phyloP scores from a whole-genome alignment of 768 basidiomycete genomes.

The Termitomyces sp. region DNA sequence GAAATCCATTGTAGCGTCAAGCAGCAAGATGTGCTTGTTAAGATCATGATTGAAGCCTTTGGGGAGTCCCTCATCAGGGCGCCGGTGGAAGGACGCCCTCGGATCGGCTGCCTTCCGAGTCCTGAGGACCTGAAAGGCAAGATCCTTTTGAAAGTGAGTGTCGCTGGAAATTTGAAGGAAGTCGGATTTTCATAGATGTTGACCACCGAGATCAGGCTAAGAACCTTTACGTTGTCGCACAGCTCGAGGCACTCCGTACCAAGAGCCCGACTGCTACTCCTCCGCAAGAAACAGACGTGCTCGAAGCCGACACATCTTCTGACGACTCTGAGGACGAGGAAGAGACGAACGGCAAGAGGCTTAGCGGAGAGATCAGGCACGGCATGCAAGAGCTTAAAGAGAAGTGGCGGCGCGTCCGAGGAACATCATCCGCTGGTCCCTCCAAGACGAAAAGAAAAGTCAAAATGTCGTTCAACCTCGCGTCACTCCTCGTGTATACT shows the following conservation, averaged over 20 bases:
- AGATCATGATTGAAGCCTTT: slow-evolving; percentile 59
- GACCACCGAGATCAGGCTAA: slow-evolving; percentile 45
- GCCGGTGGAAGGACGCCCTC: slow-evolving; percentile 35
- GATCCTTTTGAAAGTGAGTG: slow-evolving; percentile 74
- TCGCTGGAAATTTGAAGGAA: neutral
- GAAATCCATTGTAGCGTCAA: slow-evolving; percentile 80
- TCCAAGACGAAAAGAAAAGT: slow-evolving; percentile 32
- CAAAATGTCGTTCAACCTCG: slow-evolving; percentile 72
- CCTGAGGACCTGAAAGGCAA: slow-evolving; percentile 76
- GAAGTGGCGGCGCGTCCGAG: slow-evolving; percentile 20
- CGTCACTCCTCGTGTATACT: slow-evolving; percentile 83
- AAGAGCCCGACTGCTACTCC: slow-evolving; percentile 10
- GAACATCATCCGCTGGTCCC: neutral
- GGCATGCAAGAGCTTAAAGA: slow-evolving; percentile 18
- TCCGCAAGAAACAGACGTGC: slow-evolving; percentile 14
- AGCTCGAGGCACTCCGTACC: slow-evolving; percentile 53
- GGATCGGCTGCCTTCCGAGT: slow-evolving; percentile 64
- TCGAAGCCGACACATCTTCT: slow-evolving; percentile 18
- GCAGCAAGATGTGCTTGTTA: slow-evolving; percentile 76
- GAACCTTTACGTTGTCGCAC: slow-evolving; percentile 49
- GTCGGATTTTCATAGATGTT: neutral
- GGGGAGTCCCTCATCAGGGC: slow-evolving; percentile 35
- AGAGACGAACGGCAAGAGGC: neutral
- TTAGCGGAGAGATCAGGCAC: slow-evolving; percentile 12
- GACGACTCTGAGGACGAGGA: slow-evolving; percentile 17